These are phyloP conservation scores for Xylariaceae sp. DNA, from an alignment of 2,329 filamentous ascomycete genomes.

Conservation along the genomic window DNA sequence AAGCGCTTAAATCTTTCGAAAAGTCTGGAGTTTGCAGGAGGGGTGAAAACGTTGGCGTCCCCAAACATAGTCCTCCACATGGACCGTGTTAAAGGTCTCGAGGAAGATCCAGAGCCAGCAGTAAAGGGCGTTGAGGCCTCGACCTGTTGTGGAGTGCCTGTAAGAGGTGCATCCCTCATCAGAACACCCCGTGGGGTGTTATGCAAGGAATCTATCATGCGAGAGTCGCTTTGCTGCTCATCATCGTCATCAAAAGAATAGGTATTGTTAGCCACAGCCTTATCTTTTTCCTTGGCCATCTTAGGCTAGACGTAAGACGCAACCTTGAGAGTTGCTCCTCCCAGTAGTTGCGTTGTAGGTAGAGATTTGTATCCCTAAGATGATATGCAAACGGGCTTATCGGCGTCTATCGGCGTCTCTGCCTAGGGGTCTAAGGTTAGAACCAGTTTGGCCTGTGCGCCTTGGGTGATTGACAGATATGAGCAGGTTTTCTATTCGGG, in stretches of 20 bases:
- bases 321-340: no score
- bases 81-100: slow-evolving; percentile 22
- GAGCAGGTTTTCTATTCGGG: no score
- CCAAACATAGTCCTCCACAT: slow-evolving; percentile 7
- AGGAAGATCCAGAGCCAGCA: neutral
- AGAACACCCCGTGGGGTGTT: slow-evolving; percentile 1
- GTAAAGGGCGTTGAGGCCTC: neutral
- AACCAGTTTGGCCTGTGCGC: no score
- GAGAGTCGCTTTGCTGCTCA: neutral
- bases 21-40: slow-evolving; percentile 4
- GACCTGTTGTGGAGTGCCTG: slow-evolving; percentile 7
- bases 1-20: slow-evolving; percentile 16
- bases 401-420: no score
- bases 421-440: no score
- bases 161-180: slow-evolving; percentile 7
- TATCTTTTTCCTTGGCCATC: neutral
- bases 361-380: neutral
- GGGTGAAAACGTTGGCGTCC: slow-evolving; percentile 4
- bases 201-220: neutral
- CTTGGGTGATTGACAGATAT: no score
- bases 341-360: no score
- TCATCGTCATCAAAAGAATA: neutral
- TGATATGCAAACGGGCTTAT: neutral
- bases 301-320: neutral
- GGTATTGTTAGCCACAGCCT: neutral